Conservation (phyloP, 805 yeast genomes). For the Ascoidea asiatica region DNA sequence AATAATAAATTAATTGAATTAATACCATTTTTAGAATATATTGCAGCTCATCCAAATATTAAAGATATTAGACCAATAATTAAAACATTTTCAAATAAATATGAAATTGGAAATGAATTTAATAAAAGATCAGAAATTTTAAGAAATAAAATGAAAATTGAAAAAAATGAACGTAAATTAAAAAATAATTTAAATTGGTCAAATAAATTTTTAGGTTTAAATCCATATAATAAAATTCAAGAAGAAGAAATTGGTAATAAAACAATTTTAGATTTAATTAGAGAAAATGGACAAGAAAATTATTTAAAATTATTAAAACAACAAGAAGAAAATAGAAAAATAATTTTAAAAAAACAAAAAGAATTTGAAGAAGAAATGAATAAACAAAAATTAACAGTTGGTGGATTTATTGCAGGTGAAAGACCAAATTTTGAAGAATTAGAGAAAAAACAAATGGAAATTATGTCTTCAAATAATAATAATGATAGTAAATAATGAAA, state of each 20-base stretch:
- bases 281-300: slow-evolving; percentile 67
- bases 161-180: slow-evolving; percentile 28
- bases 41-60: slow-evolving; percentile 48
- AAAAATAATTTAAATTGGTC: slow-evolving; percentile 38
- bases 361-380: slow-evolving; percentile 48
- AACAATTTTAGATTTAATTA: slow-evolving; percentile 62
- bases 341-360: slow-evolving; percentile 12
- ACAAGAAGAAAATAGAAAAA: slow-evolving; percentile 50
- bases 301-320: slow-evolving; percentile 49
- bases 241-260: slow-evolving; percentile 30
- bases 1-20: slow-evolving; percentile 70
- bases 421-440: slow-evolving; percentile 11
- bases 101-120: slow-evolving; percentile 65
- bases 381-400: slow-evolving; percentile 52
- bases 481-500: too few relatives aligned
- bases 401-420: slow-evolving; percentile 54
- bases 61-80: slow-evolving; percentile 86
- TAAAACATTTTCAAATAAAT: slow-evolving; percentile 53
- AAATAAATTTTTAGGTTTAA: slow-evolving; percentile 52
- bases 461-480: too few relatives aligned
- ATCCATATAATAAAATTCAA: slow-evolving; percentile 29
- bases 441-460: background rate
- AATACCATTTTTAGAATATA: slow-evolving; percentile 88
- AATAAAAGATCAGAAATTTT: slow-evolving; percentile 61
- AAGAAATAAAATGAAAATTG: slow-evolving; percentile 56